Evolutionary conservation across 2,329 filamentous ascomycete genomes (phyloP).

Genomic region (Colletotrichum sp.): DNA sequence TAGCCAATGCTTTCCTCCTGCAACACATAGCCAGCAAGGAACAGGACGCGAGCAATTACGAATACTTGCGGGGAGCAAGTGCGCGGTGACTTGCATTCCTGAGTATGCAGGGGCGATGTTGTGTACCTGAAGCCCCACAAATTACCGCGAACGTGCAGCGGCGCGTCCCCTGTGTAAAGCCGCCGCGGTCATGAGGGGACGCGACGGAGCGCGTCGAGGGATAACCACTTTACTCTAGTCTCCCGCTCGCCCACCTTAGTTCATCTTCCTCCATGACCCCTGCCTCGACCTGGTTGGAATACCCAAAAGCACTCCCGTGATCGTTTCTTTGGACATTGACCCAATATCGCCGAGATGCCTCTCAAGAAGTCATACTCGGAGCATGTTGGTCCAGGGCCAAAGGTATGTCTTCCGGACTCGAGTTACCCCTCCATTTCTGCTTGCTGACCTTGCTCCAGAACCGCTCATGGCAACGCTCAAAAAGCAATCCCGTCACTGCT

Average conservation of each 20-base stretch:
- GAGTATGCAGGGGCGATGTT: not conserved
- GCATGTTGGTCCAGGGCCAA: constrained; percentile 28
- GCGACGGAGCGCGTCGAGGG: constrained; percentile 12
- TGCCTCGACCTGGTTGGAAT: not conserved
- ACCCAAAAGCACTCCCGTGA: constrained; percentile 22
- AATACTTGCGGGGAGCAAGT: not conserved
- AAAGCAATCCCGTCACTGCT: constrained; percentile 50
- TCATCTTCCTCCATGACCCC: constrained; percentile 7
- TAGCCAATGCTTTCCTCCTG: not conserved
- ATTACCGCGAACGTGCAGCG: constrained; percentile 3
- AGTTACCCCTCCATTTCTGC: not conserved
- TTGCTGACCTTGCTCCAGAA: constrained; percentile 29
- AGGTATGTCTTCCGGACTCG: constrained; percentile 28
- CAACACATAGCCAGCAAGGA: not conserved
- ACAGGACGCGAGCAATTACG: not conserved
- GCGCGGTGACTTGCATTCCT: not conserved
- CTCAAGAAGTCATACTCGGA: constrained; percentile 47
- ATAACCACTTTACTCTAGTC: constrained; percentile 12
- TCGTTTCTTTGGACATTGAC: constrained; percentile 30
- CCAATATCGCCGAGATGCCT: constrained; percentile 28
- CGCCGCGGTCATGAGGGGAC: not conserved
- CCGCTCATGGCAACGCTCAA: constrained; percentile 57
- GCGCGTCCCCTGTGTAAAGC: constrained; percentile 1
- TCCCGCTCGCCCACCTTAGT: not conserved
- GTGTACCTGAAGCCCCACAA: not conserved